A percentile compares a stretch with the other conserved stretches of the same genome.
phyloP scores from a whole-genome alignment of 2,329 filamentous ascomycete genomes.

The Stachybotrys elegans region DNA sequence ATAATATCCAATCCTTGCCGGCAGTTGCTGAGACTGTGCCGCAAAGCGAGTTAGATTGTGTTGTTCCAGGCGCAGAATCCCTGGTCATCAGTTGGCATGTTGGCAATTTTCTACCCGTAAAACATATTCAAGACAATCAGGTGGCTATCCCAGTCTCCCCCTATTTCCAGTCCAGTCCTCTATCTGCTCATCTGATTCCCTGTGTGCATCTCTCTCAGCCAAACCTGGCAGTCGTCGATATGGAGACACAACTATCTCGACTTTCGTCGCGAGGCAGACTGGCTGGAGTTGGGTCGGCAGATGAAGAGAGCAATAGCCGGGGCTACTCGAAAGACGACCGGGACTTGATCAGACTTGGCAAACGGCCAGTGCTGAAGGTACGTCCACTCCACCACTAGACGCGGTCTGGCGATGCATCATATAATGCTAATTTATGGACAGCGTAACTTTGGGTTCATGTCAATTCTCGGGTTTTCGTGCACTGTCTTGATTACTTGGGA shows the following conservation, averaged over 20 bases:
- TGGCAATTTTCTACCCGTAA: too few species aligned
- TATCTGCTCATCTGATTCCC: neutral
- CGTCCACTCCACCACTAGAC: neutral
- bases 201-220: neutral
- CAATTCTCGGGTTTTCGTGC: constrained; percentile 47
- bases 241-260: neutral
- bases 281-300: neutral
- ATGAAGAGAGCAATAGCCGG: neutral
- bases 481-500: constrained; percentile 53
- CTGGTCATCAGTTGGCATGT: too few species aligned
- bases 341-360: neutral
- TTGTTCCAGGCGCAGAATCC: too few species aligned
- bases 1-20: too few species aligned
- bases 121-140: neutral
- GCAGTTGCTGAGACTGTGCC: too few species aligned
- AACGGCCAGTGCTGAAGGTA: neutral
- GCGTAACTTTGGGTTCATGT: constrained; percentile 38
- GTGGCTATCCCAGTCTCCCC: neutral
- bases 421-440: constrained; percentile 10
- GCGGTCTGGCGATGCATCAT: neutral
- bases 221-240: neutral
- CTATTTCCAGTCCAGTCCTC: neutral
- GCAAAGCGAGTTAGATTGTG: too few species aligned
- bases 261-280: neutral
- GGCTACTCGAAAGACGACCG: neutral